Base-by-base conservation (phyloP, 2,329 filamentous ascomycete species). In the Pestalotiopsis sp. region DNA sequence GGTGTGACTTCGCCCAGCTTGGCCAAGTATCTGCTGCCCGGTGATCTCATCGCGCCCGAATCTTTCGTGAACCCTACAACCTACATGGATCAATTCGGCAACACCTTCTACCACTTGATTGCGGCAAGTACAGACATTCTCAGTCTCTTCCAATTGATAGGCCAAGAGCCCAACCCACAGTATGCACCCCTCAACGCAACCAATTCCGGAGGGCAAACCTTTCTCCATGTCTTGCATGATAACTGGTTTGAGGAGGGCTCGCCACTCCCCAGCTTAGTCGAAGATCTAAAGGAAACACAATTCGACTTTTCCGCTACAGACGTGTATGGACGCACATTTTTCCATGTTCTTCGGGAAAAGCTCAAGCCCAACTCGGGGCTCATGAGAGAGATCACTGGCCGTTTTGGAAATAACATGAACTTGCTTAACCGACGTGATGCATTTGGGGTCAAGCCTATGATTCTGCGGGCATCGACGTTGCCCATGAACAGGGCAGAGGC, bases 51-150 rank as follows among this genome's bases (percentile, higher is more conserved):
- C 6, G 79, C 75, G 6, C 74, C 79, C 1, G 13, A 39, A 17
- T 20, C 52, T 27, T 1, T 9, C 3, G 27, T 11, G 4, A 25
- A 66, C 39, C 14, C 12, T 27, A 45, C 20, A 5, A 36, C 17
- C 13, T 27, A 31, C 20, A 49, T 23, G 14, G 87, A 89, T 70
- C 75, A 80, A 49, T 88, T 87, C 70, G 87, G 87, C 1, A 85
- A 87, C 52, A 87, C 81, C 4, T 80, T 86, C 59, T 86, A 87
- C 38, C 87, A 89, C 59, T 66, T 66, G 61, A 65, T 76, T 27
- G 77, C 77, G 25, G 68, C 73, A 14, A 52, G 65, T 17, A 68
- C 68, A 2, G 66, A 71, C 52, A 72, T 72, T n/a, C 60, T 62
- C 1, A 59, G 39, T 14, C 75, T 78, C 52, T 20, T 77, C 3